Percentiles rank a stretch among this genome's conserved stretches.
Evolutionary conservation across 805 yeast genomes (phyloP).

Genomic region (Saturnispora ahearnii): DNA sequence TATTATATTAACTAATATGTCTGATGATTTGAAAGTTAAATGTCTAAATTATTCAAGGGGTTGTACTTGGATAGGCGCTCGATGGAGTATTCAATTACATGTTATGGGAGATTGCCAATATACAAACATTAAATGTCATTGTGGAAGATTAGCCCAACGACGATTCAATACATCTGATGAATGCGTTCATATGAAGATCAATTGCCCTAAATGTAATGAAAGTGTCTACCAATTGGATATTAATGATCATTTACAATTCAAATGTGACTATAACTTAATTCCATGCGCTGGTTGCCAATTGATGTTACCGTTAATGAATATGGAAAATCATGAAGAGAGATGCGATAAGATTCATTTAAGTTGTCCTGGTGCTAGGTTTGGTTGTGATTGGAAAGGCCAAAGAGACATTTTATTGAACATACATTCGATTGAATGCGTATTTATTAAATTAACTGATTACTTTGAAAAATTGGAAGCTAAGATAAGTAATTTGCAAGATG

Average conservation of each 20-base stretch:
- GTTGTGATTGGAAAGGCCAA: constrained; percentile 41
- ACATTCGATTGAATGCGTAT: constrained; percentile 25
- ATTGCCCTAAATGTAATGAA: constrained; percentile 32
- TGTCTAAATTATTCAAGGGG: constrained; percentile 48
- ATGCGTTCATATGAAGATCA: constrained; percentile 34
- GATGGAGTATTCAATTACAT: constrained; percentile 53
- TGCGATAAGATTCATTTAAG: constrained; percentile 33
- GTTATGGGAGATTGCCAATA: constrained; percentile 31
- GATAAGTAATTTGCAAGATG: constrained; percentile 25
- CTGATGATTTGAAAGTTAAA: constrained; percentile 49
- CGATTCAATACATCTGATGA: constrained; percentile 7
- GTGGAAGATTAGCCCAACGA: constrained; percentile 18
- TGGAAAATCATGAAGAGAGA: constrained; percentile 33
- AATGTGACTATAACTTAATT: constrained; percentile 33
- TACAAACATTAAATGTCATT: constrained; percentile 31
- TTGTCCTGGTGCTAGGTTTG: constrained; percentile 41
- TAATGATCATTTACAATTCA: constrained; percentile 29
- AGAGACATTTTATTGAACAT: constrained; percentile 22
- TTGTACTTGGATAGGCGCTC: constrained; percentile 45
- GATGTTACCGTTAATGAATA: constrained; percentile 31
- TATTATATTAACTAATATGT: constrained; percentile 45
- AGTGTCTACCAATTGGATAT: constrained; percentile 25
- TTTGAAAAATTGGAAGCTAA: constrained; percentile 23
- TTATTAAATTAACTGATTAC: constrained; percentile 21
- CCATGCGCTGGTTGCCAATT: constrained; percentile 35